Base-by-base conservation (phyloP, 2,329 filamentous ascomycete species). In the Ophiosphaerella herpotricha region DNA sequence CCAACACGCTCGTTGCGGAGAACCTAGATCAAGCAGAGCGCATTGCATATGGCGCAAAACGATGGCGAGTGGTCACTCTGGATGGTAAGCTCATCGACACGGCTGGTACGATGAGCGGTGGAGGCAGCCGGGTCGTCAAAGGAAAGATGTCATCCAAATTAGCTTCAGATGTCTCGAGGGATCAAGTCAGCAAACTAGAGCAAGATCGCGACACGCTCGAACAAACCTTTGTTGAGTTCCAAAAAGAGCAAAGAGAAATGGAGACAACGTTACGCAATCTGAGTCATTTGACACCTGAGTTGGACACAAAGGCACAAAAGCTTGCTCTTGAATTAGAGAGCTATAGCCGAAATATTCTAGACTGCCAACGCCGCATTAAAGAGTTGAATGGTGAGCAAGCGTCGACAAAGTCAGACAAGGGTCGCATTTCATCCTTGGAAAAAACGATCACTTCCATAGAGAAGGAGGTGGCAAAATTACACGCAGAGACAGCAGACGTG, bases 21-120 rank as follows among this genome's bases (percentile, higher is more conserved):
- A 91, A 99, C 66, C 82, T 99, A 12, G 87, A 90, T n/a, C 94
- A 99, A 72, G 95, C 94, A 2, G 97, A 97, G 74, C 87, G 94
- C 39, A 97, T 99, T 59, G 94, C 94, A 7, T 99, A 97, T 66
- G 93, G 94, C 36, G 90, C 90, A 39, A 90, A 86, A 77, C 81
- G 94, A 72, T 99, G 94, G 94, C 87, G 94, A 58, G 94, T 99
- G 3, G 94, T 99, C 35, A 99, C 94, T 0, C 83, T 99, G 2
- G 91, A 92, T 53, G 94, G 94, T 41, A 92, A 97, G 73, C 82
- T 99, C 44, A 97, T 99, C 60, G 94, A 99, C 77, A 95, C 95
- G 71, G 97, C 93, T 1, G 94, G 94, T 80, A 97, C 94, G 32
- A 97, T 99, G 94, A 96, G 90, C 50, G 94, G 94, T 79, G 94